Conservation (phyloP, 78 protist species). For the Capsaspora owczarzaki region DNA sequence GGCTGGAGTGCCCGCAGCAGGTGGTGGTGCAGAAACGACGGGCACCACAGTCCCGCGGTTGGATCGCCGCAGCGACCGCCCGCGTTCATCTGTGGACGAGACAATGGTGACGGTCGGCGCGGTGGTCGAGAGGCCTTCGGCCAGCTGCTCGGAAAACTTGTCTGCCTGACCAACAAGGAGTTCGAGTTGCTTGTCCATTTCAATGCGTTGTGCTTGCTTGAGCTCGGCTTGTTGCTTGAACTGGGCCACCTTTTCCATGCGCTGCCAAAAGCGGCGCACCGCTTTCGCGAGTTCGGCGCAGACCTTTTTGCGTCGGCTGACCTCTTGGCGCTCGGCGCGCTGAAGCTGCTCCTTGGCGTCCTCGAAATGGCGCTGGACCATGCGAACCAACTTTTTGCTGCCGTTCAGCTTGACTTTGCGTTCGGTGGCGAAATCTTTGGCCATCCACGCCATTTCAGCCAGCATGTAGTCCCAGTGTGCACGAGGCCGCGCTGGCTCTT, state of each 20-base stretch:
- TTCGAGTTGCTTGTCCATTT: slow-evolving; percentile 57
- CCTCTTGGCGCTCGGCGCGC: slow-evolving; percentile 27
- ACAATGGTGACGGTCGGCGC: neutral
- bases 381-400: slow-evolving; percentile 31
- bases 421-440: slow-evolving; percentile 55
- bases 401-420: slow-evolving; percentile 30
- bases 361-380: neutral
- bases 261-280: slow-evolving; percentile 42
- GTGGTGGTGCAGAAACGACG: too few relatives aligned
- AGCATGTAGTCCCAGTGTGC: slow-evolving; percentile 69
- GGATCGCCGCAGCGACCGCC: too few relatives aligned
- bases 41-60: too few relatives aligned
- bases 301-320: slow-evolving; percentile 10
- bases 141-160: slow-evolving; percentile 28
- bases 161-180: slow-evolving; percentile 63
- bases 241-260: slow-evolving; percentile 33
- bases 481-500: slow-evolving; percentile 63
- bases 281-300: slow-evolving; percentile 20
- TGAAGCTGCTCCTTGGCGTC: slow-evolving; percentile 9
- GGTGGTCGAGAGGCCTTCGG: slow-evolving; percentile 14
- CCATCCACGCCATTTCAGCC: slow-evolving; percentile 63
- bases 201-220: slow-evolving; percentile 6
- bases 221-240: slow-evolving; percentile 25
- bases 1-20: neutral
- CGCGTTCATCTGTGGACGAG: neutral